Evolutionary conservation across 176 grass and related monocot genomes (phyloP).

Genomic region (Oryza longistaminata): DNA sequence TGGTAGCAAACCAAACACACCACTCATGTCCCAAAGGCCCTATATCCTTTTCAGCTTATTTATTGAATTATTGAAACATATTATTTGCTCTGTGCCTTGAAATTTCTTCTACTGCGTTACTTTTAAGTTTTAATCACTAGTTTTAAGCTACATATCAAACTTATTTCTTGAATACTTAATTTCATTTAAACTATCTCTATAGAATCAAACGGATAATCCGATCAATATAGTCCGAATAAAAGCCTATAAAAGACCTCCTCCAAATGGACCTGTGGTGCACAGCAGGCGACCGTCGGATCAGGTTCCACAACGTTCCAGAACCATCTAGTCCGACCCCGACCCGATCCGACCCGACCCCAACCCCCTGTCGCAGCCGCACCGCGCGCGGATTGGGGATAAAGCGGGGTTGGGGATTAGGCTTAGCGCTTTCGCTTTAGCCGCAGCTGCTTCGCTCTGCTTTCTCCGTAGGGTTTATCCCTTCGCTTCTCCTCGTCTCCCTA

Average conservation of each 20-base stretch:
- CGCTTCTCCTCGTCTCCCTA: background rate
- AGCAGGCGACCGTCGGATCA: background rate
- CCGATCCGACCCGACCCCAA: background rate
- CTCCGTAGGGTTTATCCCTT: slow-evolving; percentile 56
- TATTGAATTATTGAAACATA: too few species aligned
- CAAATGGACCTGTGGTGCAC: background rate
- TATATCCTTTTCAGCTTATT: too few species aligned
- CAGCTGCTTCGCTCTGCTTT: slow-evolving; percentile 12
- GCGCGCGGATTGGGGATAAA: slow-evolving; percentile 20
- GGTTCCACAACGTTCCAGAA: slow-evolving; percentile 26
- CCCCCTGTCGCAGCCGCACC: background rate
- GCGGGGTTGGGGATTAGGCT: background rate
- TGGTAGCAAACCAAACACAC: too few species aligned
- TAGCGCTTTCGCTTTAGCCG: background rate
- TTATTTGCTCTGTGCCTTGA: too few species aligned
- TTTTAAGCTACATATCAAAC: too few species aligned
- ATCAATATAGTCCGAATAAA: too few species aligned
- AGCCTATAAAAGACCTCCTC: background rate
- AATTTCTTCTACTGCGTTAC: too few species aligned
- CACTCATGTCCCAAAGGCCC: too few species aligned
- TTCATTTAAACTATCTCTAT: too few species aligned
- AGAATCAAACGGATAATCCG: too few species aligned
- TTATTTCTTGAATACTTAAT: too few species aligned
- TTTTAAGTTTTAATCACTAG: too few species aligned
- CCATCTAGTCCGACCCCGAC: background rate